These are phyloP conservation scores for Ochetophila trinervis DNA, from an alignment of 306 rosid genomes.

Conservation along the genomic window DNA sequence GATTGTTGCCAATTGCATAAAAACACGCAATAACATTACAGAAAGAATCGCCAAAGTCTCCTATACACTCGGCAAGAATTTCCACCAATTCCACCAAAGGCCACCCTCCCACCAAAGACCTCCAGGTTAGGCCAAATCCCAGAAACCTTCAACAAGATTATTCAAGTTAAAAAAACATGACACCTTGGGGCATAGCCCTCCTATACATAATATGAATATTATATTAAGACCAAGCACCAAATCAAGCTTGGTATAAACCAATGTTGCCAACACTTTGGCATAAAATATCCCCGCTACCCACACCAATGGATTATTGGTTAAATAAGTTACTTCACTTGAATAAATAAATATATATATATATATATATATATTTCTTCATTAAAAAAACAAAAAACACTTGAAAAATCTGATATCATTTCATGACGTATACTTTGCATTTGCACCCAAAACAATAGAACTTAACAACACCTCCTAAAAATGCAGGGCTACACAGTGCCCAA, in stretches of 20 bases:
- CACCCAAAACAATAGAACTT: too few species aligned
- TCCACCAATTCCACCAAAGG: conserved; percentile 81
- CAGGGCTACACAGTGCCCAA: too few species aligned
- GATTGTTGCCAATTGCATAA: conserved; percentile 89
- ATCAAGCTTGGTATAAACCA: conserved; percentile 44
- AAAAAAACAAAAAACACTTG: too few species aligned
- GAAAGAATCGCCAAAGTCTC: conserved; percentile 83
- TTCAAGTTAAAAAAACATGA: conserved; percentile 61
- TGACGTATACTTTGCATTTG: too few species aligned
- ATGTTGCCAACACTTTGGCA: conserved; percentile 25
- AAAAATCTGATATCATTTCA: too few species aligned
- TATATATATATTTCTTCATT: too few species aligned
- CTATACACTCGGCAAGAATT: conserved; percentile 62
- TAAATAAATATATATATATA: too few species aligned
- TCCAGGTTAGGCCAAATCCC: conserved; percentile 74
- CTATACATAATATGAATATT: conserved; percentile 50
- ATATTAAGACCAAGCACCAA: conserved; percentile 47
- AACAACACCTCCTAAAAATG: too few species aligned
- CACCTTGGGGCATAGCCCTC: conserved; percentile 48
- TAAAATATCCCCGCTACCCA: conserved; percentile 30
- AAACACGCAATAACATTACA: conserved; percentile 81
- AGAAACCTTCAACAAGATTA: conserved; percentile 89
- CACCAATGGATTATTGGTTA: neutral
- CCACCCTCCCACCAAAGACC: conserved; percentile 86
- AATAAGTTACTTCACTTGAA: neutral